phyloP scores from a whole-genome alignment of 2,329 filamentous ascomycete genomes.

The Beauveria sp. region DNA sequence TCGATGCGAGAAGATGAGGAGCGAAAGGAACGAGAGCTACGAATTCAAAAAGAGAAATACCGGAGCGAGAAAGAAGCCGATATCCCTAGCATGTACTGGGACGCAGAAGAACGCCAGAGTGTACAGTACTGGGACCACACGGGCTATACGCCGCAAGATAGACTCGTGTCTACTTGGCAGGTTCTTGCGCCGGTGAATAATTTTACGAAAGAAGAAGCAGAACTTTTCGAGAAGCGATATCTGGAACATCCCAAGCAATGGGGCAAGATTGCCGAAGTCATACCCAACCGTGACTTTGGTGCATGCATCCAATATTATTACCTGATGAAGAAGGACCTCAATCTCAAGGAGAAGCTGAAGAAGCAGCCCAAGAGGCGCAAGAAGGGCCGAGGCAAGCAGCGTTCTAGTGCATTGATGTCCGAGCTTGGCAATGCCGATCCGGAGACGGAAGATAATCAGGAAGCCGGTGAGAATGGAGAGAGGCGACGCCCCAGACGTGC shows the following conservation, averaged over 20 bases:
- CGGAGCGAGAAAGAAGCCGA: slow-evolving; percentile 70
- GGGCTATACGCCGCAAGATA: slow-evolving; percentile 56
- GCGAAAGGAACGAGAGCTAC: slow-evolving; percentile 56
- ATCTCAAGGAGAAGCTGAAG: slow-evolving; percentile 70
- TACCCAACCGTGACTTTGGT: slow-evolving; percentile 64
- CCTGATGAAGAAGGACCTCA: slow-evolving; percentile 65
- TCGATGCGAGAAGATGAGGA: slow-evolving; percentile 66
- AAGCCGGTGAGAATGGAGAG: slow-evolving; percentile 53
- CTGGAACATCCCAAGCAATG: slow-evolving; percentile 74
- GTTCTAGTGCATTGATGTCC: slow-evolving; percentile 57
- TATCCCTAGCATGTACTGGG: slow-evolving; percentile 64
- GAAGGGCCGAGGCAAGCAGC: slow-evolving; percentile 51
- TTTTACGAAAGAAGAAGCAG: slow-evolving; percentile 64
- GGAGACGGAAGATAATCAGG: slow-evolving; percentile 47
- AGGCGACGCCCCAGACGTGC: slow-evolving; percentile 54
- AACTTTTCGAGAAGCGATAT: slow-evolving; percentile 66
- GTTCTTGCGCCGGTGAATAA: slow-evolving; percentile 67
- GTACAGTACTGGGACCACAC: slow-evolving; percentile 58
- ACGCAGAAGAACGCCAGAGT: slow-evolving; percentile 49
- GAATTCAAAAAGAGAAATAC: slow-evolving; percentile 59
- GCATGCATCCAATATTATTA: slow-evolving; percentile 85
- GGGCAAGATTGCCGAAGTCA: slow-evolving; percentile 64
- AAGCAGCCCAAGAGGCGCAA: slow-evolving; percentile 53
- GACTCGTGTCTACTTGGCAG: slow-evolving; percentile 62
- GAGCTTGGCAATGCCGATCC: slow-evolving; percentile 56